These are phyloP conservation scores for Wallemia ichthyophaga DNA, from an alignment of 1,284 basidiomycete genomes.

Conservation along the genomic window DNA sequence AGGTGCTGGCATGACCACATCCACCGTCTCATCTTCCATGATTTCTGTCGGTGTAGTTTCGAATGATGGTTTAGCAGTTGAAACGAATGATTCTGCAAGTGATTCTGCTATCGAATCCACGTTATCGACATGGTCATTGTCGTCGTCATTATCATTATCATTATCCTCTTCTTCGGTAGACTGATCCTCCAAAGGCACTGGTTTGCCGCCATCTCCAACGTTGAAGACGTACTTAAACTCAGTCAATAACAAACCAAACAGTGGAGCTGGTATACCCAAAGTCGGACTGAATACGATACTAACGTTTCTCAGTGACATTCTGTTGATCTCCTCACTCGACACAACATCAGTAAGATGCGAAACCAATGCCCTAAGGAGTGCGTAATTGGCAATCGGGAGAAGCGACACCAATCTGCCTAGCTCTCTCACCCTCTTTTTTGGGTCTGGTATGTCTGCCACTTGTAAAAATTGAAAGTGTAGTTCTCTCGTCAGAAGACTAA, in stretches of 20 bases:
- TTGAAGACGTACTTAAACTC: slow-evolving; percentile 74
- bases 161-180: slow-evolving; percentile 14
- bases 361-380: slow-evolving; percentile 63
- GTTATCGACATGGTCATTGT: too few relatives aligned
- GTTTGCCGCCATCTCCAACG: slow-evolving; percentile 23
- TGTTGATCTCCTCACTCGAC: slow-evolving; percentile 63
- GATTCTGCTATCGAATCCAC: too few relatives aligned
- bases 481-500: slow-evolving; percentile 67
- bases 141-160: background rate
- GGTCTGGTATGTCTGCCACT: slow-evolving; percentile 59
- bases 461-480: slow-evolving; percentile 59
- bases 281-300: slow-evolving; percentile 94
- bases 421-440: slow-evolving; percentile 59
- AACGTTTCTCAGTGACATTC: slow-evolving; percentile 97
- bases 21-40: background rate
- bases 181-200: slow-evolving; percentile 12
- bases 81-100: too few relatives aligned
- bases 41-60: background rate
- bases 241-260: slow-evolving; percentile 69
- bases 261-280: slow-evolving; percentile 71
- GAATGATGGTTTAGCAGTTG: too few relatives aligned
- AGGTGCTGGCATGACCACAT: background rate
- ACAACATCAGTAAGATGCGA: slow-evolving; percentile 91
- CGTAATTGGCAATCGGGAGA: slow-evolving; percentile 75
- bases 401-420: slow-evolving; percentile 56